These are phyloP conservation scores for Xanthoceras sorbifolium DNA, from an alignment of 345 rosid species.

Conservation along the genomic window DNA sequence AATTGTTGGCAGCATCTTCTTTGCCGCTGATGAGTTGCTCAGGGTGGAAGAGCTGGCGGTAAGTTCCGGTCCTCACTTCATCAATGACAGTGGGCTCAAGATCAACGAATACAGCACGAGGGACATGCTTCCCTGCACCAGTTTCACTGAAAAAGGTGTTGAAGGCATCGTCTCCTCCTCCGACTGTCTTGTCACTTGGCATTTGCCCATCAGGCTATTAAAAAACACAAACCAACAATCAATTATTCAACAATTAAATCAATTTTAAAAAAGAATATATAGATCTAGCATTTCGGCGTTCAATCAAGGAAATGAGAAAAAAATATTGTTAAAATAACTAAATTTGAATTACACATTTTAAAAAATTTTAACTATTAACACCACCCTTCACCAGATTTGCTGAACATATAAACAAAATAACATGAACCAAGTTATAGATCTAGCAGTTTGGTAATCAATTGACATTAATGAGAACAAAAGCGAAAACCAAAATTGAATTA, in stretches of 20 bases:
- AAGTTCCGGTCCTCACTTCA: constrained; percentile 52
- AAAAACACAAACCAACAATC: background rate
- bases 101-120: constrained; percentile 76
- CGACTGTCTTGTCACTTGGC: constrained; percentile 73
- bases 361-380: background rate
- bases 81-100: constrained; percentile 86
- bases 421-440: background rate
- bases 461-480: no score
- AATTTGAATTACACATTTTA: no score
- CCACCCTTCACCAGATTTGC: background rate
- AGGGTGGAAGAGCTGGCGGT: constrained; percentile 60
- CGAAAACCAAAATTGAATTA: background rate
- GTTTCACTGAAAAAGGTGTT: constrained; percentile 84
- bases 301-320: no score
- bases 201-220: constrained; percentile 83
- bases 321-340: no score
- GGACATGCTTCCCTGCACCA: constrained; percentile 84
- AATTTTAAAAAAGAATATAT: no score
- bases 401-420: background rate
- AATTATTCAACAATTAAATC: background rate
- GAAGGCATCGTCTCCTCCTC: constrained; percentile 83
- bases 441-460: background rate
- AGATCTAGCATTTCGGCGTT: background rate
- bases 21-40: constrained; percentile 71
- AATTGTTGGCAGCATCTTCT: constrained; percentile 85